phyloP scores from a whole-genome alignment of 1,139 yeast species.

The Pichia sp. region DNA sequence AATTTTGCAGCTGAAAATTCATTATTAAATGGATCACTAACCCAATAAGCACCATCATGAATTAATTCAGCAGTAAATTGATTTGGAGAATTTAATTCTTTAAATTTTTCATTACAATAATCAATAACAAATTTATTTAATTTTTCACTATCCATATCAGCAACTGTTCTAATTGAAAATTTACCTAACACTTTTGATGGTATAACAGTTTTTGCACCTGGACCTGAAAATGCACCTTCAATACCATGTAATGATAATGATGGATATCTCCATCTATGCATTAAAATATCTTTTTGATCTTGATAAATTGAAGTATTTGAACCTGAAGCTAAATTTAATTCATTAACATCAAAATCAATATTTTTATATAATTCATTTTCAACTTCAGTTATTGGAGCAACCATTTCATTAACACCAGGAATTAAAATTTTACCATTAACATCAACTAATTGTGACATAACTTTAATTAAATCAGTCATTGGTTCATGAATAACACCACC shows the following conservation, averaged over 20 bases:
- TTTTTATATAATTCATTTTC: conserved; percentile 77
- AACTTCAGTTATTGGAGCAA: conserved; percentile 80
- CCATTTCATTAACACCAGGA: conserved; percentile 89
- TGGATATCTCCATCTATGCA: conserved; percentile 99
- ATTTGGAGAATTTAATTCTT: conserved; percentile 70
- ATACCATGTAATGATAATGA: conserved; percentile 93
- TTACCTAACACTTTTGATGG: conserved; percentile 94
- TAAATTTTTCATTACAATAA: conserved; percentile 62
- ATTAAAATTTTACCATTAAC: conserved; percentile 74
- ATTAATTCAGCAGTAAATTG: conserved; percentile 63
- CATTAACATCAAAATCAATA: conserved; percentile 80
- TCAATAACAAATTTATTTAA: conserved; percentile 72
- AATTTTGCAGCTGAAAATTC: conserved; percentile 89
- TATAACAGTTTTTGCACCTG: conserved; percentile 97
- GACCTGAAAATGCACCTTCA: conserved; percentile 93
- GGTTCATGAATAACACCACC: conserved; percentile 99
- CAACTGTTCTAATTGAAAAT: conserved; percentile 95
- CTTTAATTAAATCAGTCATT: conserved; percentile 82
- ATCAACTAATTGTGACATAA: conserved; percentile 72
- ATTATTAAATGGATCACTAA: conserved; percentile 87
- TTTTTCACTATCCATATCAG: conserved; percentile 77
- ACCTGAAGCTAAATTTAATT: conserved; percentile 84
- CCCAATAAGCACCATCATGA: conserved; percentile 97
- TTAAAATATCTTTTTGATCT: conserved; percentile 75
- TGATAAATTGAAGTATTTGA: conserved; percentile 75